Evolutionary conservation across 1,284 basidiomycete species (phyloP).

Genomic region (Cryptococcus hybrid): DNA sequence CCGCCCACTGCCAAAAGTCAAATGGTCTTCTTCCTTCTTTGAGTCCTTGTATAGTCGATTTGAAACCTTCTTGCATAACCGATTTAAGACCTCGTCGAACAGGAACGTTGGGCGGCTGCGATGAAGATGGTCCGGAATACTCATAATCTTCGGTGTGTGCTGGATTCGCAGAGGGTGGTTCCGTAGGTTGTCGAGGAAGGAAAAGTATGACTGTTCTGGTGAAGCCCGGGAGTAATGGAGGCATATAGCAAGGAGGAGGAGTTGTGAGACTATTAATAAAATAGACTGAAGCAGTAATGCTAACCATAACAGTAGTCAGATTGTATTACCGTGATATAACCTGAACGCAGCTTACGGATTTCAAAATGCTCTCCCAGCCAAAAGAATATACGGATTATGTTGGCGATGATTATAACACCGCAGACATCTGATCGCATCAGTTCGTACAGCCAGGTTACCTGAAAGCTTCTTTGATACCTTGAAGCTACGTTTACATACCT

Average conservation of each 20-base stretch:
- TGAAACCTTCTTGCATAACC: background rate
- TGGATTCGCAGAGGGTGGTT: no score
- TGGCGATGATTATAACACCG: slow-evolving; percentile 49
- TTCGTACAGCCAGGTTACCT: background rate
- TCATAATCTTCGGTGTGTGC: no score
- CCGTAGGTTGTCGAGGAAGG: no score
- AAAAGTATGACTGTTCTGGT: background rate
- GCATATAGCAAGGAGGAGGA: slow-evolving; percentile 54
- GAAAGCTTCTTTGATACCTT: background rate
- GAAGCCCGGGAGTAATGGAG: slow-evolving; percentile 47
- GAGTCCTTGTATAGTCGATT: slow-evolving; percentile 1
- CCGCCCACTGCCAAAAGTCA: slow-evolving; percentile 53
- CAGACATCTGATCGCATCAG: slow-evolving; percentile 35
- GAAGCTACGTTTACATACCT: slow-evolving; percentile 21
- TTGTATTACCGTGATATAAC: background rate
- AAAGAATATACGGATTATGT: slow-evolving; percentile 52
- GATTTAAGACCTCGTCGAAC: no score
- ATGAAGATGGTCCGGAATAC: no score
- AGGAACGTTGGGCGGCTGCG: no score
- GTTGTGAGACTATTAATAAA: slow-evolving; percentile 53
- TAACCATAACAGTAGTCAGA: slow-evolving; percentile 14
- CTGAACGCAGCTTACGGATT: slow-evolving; percentile 32
- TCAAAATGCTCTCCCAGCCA: slow-evolving; percentile 56
- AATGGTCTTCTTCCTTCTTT: slow-evolving; percentile 36
- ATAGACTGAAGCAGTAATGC: slow-evolving; percentile 52